Evolutionary conservation across 2,329 filamentous ascomycete genomes (phyloP).

Genomic region (Reticulascus tulasneorum): DNA sequence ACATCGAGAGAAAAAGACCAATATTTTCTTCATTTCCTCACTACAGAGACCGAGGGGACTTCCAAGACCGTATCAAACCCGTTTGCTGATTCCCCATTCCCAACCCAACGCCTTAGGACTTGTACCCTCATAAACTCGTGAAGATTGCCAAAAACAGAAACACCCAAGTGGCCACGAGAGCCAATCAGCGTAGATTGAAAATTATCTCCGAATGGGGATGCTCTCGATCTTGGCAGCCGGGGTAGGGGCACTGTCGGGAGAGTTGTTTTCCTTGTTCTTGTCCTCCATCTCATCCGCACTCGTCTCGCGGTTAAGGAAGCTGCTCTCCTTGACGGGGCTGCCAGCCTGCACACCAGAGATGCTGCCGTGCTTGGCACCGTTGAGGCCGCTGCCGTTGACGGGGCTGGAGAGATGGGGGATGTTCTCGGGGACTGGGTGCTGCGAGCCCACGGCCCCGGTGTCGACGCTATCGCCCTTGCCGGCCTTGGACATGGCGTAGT

Average conservation of each 20-base stretch:
- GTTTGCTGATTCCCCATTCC: no score
- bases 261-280: slow-evolving; percentile 10
- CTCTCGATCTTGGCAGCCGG: slow-evolving; percentile 32
- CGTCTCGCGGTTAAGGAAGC: slow-evolving; percentile 78
- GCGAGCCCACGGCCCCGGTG: slow-evolving; percentile 87
- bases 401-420: slow-evolving; percentile 84
- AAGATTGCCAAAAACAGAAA: no score
- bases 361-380: slow-evolving; percentile 12
- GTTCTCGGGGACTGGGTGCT: slow-evolving; percentile 92
- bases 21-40: no score
- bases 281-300: slow-evolving; percentile 53
- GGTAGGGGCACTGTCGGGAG: slow-evolving; percentile 14
- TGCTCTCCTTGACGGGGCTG: slow-evolving; percentile 87
- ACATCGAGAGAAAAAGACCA: no score
- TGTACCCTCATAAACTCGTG: no score
- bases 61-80: no score
- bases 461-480: slow-evolving; percentile 94
- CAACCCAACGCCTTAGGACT: no score
- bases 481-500: slow-evolving; percentile 95
- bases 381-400: slow-evolving; percentile 29
- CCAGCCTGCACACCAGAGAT: slow-evolving; percentile 52
- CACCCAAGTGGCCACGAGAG: no score
- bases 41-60: no score
- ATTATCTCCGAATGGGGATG: slow-evolving; percentile 64
- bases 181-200: no score